Conservation (phyloP, 805 yeast genomes). For the Lipomyces spencermartinsiae region DNA sequence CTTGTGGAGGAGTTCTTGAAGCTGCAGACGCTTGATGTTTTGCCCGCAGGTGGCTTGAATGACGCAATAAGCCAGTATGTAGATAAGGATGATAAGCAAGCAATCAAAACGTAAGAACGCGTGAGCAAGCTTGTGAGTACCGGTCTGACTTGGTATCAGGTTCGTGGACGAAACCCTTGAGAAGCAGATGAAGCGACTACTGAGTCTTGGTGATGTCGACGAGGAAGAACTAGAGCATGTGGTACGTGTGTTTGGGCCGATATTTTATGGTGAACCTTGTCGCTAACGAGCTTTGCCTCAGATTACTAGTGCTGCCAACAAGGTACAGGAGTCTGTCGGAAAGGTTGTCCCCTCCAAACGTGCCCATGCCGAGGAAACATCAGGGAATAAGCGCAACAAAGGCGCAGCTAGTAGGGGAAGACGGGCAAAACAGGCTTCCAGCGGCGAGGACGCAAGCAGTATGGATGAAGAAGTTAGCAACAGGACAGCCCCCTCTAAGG, state of each 20-base stretch:
- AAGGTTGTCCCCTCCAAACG: background rate
- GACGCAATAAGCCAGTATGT: conserved; percentile 75
- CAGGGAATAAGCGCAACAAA: background rate
- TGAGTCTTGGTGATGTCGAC: conserved; percentile 39
- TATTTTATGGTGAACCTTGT: background rate
- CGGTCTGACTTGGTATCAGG: conserved; percentile 21
- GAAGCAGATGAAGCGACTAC: conserved; percentile 40
- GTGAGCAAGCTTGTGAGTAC: conserved; percentile 62
- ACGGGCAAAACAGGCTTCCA: background rate
- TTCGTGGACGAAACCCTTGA: conserved; percentile 47
- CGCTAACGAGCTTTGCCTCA: background rate
- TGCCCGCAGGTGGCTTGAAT: conserved; percentile 78
- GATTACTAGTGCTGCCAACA: background rate
- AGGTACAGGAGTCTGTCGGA: background rate
- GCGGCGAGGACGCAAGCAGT: background rate
- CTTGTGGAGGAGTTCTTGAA: conserved; percentile 68
- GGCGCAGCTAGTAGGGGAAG: conserved; percentile 3
- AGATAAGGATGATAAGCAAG: conserved; percentile 80
- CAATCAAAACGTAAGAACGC: conserved; percentile 60
- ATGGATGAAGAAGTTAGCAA: background rate
- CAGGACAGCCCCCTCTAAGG: background rate
- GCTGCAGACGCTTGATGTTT: conserved; percentile 66
- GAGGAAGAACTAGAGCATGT: conserved; percentile 37
- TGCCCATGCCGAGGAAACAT: background rate
- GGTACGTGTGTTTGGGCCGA: background rate